Evolutionary conservation across 1,139 yeast species (phyloP).

Genomic region (Arxiozyma telluris): DNA sequence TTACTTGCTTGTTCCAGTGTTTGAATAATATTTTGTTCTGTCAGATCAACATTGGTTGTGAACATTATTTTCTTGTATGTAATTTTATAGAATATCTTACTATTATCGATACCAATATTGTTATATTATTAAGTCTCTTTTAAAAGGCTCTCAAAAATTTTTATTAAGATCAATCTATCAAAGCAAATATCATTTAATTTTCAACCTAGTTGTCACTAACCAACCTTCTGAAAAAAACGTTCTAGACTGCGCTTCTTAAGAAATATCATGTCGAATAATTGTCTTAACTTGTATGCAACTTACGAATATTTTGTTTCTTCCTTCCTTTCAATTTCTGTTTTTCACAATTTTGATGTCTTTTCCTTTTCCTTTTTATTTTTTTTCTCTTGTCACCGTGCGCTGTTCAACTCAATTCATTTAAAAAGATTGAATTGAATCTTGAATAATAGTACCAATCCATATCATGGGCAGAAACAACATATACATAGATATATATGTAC

Average conservation of each 20-base stretch:
- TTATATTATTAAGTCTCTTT: no score
- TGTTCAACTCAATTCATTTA: not conserved
- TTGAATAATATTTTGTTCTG: constrained; percentile 21
- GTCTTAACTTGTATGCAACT: no score
- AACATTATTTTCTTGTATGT: constrained; percentile 4
- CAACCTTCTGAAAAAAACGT: not conserved
- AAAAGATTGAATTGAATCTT: not conserved
- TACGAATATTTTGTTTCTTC: not conserved
- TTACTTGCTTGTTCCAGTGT: constrained; percentile 45
- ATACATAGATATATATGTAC: not conserved
- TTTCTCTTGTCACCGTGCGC: not conserved
- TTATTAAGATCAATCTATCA: not conserved
- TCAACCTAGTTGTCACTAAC: not conserved
- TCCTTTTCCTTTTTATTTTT: not conserved
- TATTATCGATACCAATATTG: not conserved
- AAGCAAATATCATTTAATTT: not conserved
- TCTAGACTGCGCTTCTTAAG: not conserved
- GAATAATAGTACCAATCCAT: no score
- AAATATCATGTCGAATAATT: no score
- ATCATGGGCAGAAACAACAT: no score
- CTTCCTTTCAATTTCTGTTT: not conserved
- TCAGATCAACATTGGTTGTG: constrained; percentile 11
- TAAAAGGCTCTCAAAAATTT: not conserved
- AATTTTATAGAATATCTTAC: not conserved
- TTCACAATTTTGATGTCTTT: not conserved